Conservation (phyloP, 257 asterid genomes). For the Primulina eburnea region DNA sequence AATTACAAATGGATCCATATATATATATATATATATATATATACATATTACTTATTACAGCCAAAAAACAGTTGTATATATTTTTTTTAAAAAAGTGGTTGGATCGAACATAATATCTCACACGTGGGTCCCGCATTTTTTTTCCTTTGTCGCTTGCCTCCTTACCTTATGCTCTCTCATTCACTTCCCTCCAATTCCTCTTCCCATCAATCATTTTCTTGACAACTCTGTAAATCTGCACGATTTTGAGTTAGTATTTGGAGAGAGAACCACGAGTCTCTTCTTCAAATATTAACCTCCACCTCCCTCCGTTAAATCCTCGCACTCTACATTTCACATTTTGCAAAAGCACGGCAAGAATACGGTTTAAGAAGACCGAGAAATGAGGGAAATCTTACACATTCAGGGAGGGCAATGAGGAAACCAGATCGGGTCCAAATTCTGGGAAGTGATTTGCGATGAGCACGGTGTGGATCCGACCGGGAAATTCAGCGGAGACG, state of each 20-base stretch:
- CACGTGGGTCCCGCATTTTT: constrained; percentile 30
- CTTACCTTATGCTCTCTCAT: background rate
- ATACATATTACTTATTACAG: too few relatives aligned
- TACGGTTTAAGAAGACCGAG: background rate
- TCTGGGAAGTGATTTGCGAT: constrained; percentile 90
- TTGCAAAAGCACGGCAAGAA: too few relatives aligned
- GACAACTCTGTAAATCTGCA: background rate
- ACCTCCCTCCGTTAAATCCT: constrained; percentile 3
- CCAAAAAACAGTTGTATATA: too few relatives aligned
- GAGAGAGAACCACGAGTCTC: constrained; percentile 28
- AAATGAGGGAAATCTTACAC: constrained; percentile 83
- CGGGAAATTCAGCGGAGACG: constrained; percentile 61
- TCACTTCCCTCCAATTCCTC: too few relatives aligned
- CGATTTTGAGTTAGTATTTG: background rate
- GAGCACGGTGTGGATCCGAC: constrained; percentile 80
- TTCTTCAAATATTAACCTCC: constrained; percentile 39
- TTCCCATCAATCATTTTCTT: too few relatives aligned
- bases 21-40: too few relatives aligned
- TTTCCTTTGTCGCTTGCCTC: constrained; percentile 29
- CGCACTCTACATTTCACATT: constrained; percentile 4
- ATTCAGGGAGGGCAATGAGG: constrained; percentile 97
- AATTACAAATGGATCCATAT: too few relatives aligned
- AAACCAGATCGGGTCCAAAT: constrained; percentile 88
- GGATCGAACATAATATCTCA: background rate
- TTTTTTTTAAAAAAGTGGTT: too few relatives aligned